Conservation (phyloP, 2,329 filamentous ascomycete species). For the Cladobotryum protrusum region DNA sequence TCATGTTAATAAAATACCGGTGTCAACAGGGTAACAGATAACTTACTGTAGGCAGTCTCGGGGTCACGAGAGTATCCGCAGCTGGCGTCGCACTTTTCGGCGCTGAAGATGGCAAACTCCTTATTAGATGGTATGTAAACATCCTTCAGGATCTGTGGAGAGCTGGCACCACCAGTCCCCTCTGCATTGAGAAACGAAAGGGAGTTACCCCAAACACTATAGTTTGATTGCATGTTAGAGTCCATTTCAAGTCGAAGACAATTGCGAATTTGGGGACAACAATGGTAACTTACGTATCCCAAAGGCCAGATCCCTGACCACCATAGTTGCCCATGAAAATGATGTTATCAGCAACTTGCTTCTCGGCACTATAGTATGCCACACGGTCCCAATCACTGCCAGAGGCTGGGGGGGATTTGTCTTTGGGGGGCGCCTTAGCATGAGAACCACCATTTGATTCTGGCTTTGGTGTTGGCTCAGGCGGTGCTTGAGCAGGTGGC, state of each 20-base stretch:
- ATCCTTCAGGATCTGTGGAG: slow-evolving; percentile 35
- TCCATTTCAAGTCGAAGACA: background rate
- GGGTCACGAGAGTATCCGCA: slow-evolving; percentile 40
- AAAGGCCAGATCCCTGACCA: slow-evolving; percentile 36
- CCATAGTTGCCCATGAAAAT: slow-evolving; percentile 46
- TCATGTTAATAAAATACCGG: slow-evolving; percentile 3
- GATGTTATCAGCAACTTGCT: slow-evolving; percentile 35
- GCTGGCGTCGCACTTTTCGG: slow-evolving; percentile 34
- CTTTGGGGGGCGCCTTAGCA: slow-evolving; percentile 5
- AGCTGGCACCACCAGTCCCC: slow-evolving; percentile 32
- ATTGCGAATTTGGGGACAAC: background rate
- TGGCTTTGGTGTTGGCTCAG: slow-evolving; percentile 1
- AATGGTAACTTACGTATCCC: slow-evolving; percentile 29
- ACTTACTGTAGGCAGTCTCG: slow-evolving; percentile 40
- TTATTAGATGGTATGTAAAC: slow-evolving; percentile 35
- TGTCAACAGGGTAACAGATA: background rate
- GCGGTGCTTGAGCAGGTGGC: background rate
- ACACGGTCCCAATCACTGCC: slow-evolving; percentile 35
- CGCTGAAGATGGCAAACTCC: slow-evolving; percentile 42
- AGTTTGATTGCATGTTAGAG: background rate
- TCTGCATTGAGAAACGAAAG: slow-evolving; percentile 40
- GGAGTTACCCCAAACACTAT: slow-evolving; percentile 38
- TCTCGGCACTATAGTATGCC: slow-evolving; percentile 39
- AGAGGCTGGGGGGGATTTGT: slow-evolving; percentile 3
- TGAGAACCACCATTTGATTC: slow-evolving; percentile 4